Base-by-base conservation (phyloP, 1,284 basidiomycete species). In the Pseudozyma sp. region DNA sequence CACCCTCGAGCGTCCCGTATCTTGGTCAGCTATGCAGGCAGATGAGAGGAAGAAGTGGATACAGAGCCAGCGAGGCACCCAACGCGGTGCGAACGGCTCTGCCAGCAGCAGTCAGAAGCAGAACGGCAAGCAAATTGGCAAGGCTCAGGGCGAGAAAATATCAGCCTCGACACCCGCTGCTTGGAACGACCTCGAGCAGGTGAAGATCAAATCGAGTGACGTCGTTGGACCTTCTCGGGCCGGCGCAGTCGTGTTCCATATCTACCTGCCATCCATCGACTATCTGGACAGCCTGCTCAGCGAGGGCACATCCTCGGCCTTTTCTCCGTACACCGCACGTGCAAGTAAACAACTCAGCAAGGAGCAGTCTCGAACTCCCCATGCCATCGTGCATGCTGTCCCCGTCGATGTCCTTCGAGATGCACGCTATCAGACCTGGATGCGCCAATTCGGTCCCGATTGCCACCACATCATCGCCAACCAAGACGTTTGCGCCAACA, bases 401-500 rank as follows among this genome's bases (percentile, higher is more conserved):
- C 71, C 81, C 4, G 58, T 52, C 19, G 51, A 62, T 5, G 78
- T 83, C 13, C 86, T 93, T 44, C 88, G 90, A 77, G 89, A 94
- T 75, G 75, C 86, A 40, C 85, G 88, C 50, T 97, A 95, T 83
- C 88, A 88, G 62, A 81, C 85, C 1, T 94, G 94, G 87, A 90
- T 94, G 88, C 84, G 86, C 29, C 86, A 86, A 0, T 92, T 92
- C 77, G 88, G 88, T 1, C 80, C 87, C 4, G 84, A 87, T 31
- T 88, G 88, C n/a, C 86, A 92, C 78, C 54, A 71, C 59, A 50
- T 84, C 60, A 40, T 71, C 45, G 87, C 91, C 16, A 90, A 92
- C 39, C 86, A 87, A 35, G 86, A 88, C 65, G 86, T 90, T 57
- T 86, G 86, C 43, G 85, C 89, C 5, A 89, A 96, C 84, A 89